Evolutionary conservation across 1,284 basidiomycete genomes (phyloP).

Genomic region (Tilletiopsis washingtonensis): DNA sequence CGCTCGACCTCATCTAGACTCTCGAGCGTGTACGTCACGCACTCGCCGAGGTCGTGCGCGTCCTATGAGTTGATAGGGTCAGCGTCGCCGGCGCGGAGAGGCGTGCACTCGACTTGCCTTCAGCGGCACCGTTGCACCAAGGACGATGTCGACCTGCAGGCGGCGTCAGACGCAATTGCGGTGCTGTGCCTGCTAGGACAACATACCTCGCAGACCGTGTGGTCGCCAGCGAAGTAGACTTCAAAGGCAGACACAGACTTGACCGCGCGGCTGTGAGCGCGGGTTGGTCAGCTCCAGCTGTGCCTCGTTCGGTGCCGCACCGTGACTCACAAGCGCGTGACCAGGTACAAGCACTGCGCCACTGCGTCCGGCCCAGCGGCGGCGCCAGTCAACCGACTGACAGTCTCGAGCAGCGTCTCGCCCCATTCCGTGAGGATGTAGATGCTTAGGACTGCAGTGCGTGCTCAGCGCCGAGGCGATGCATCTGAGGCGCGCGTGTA

Average conservation of each 20-base stretch:
- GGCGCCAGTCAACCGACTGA: slow-evolving; percentile 36
- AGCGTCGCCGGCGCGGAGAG: neutral
- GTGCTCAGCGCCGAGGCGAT: too few species aligned
- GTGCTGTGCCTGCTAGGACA: slow-evolving; percentile 13
- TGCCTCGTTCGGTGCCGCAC: neutral
- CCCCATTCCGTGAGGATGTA: slow-evolving; percentile 45
- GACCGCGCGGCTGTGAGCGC: slow-evolving; percentile 14
- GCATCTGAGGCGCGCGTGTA: slow-evolving; percentile 9
- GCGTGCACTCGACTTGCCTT: too few species aligned
- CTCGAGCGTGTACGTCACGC: neutral
- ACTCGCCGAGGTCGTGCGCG: neutral
- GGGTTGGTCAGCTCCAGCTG: neutral
- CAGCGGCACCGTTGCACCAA: too few species aligned
- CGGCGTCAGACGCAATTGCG: neutral
- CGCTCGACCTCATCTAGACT: neutral
- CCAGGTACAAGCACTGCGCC: slow-evolving; percentile 24
- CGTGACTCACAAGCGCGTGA: slow-evolving; percentile 3
- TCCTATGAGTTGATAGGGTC: neutral
- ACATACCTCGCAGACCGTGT: slow-evolving; percentile 39
- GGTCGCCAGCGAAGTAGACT: slow-evolving; percentile 40
- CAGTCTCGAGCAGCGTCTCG: slow-evolving; percentile 35
- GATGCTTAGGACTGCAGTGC: too few species aligned
- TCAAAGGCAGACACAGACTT: slow-evolving; percentile 38
- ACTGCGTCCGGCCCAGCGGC: slow-evolving; percentile 31
- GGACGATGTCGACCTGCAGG: neutral